These are phyloP conservation scores for Calonectria ilicicola DNA, from an alignment of 2,329 filamentous ascomycete genomes.

Conservation along the genomic window DNA sequence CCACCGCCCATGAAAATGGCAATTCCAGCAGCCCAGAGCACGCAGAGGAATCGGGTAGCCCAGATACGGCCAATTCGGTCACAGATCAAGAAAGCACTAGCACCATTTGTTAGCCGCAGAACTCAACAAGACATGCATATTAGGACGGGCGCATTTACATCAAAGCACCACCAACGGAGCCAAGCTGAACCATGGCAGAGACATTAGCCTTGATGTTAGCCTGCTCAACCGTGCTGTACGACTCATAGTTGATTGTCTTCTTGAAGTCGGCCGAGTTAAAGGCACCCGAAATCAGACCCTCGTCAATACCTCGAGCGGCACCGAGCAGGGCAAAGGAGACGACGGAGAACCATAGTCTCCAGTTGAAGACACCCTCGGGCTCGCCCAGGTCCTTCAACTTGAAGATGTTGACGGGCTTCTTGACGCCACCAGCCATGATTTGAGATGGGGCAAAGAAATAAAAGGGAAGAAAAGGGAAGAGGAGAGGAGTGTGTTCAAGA, in stretches of 20 bases:
- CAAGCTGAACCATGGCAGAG: conserved; percentile 85
- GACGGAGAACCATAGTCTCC: conserved; percentile 82
- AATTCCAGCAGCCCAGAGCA: conserved; percentile 69
- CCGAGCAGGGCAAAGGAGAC: conserved; percentile 81
- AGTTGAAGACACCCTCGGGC: conserved; percentile 79
- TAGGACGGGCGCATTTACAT: conserved; percentile 50
- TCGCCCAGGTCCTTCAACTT: conserved; percentile 72
- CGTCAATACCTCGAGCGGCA: conserved; percentile 82
- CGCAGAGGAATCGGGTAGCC: conserved; percentile 69
- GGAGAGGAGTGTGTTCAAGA: neutral
- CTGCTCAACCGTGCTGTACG: conserved; percentile 63
- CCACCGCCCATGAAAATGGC: conserved; percentile 67
- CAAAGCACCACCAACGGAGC: conserved; percentile 78
- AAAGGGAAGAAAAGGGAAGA: neutral
- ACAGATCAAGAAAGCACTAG: conserved; percentile 68
- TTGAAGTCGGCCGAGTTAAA: conserved; percentile 77
- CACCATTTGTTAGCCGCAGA: neutral
- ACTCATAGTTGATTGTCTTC: conserved; percentile 66
- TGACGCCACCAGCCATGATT: conserved; percentile 62
- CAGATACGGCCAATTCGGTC: conserved; percentile 73
- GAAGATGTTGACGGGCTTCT: conserved; percentile 73
- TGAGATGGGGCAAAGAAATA: conserved; percentile 26
- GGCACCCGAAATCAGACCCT: conserved; percentile 81
- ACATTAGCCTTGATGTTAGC: conserved; percentile 82
- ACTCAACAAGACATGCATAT: neutral